Base-by-base conservation (phyloP, 257 asterid species). In the Coffea canephora region DNA sequence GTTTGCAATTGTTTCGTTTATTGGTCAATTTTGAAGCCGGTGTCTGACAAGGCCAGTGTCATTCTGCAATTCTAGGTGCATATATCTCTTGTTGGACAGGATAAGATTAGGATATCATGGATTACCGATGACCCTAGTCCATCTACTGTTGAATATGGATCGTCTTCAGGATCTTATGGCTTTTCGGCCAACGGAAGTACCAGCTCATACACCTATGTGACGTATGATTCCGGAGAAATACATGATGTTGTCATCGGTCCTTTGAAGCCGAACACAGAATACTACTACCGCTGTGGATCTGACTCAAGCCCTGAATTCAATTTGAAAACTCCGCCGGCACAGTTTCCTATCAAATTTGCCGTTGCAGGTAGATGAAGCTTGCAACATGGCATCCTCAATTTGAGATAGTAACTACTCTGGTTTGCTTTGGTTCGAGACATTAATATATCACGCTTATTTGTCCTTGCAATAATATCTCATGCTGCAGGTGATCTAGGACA, bases 401-500 rank as follows among this genome's bases (percentile, higher is more conserved):
- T 67, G 45, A 12, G 16, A 13, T 9, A 34, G 45, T 68, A 11
- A 14, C 19, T 4, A 68, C 8, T 8, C 34, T 69, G 50, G 23
- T 39, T 34, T 34, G n/a, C 31, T 6, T 34, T 39, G 6, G 73
- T 18, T 2, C 41, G 12, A 21, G 12, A 9, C 16, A 18, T 3
- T 31, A 74, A 11, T 74, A 6, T 7, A 5, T 74, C 3, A 25
- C 14, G 25, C 45, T n/a, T 73, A n/a, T 27, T 61, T 61, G 31
- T 8, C 69, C 39, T 62, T 9, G 4, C 11, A 10, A 36, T 1
- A 10, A 36, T 1, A 45, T 45, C 16, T 13, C 16, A 13, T 69
- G 15, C 19, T 77, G 69, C 82, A 94, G 98, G 98, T 49, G 98
- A 95, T 64, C 84, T 93, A 0, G 98, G 98, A 41, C 98, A 93